These are phyloP conservation scores for Puccinia brachypodii DNA, from an alignment of 1,284 basidiomycete species.

Conservation along the genomic window DNA sequence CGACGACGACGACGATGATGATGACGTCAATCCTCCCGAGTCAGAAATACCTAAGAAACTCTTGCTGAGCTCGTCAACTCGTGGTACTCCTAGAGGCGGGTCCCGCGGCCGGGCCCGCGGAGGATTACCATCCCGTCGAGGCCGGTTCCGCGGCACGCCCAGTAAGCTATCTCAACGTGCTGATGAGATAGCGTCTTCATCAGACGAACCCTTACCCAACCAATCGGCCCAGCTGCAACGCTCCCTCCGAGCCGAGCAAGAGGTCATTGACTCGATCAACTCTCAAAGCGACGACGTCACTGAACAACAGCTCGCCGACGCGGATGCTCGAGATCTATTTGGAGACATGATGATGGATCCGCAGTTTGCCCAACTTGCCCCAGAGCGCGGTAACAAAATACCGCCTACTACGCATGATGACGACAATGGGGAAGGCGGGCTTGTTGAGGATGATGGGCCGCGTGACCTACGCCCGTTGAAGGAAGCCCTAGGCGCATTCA, in stretches of 20 bases:
- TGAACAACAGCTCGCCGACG: background rate
- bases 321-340: conserved; percentile 19
- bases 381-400: background rate
- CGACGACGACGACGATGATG: conserved; percentile 48
- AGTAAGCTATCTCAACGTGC: conserved; percentile 48
- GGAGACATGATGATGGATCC: conserved; percentile 33
- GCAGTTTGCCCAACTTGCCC: conserved; percentile 17
- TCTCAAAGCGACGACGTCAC: background rate
- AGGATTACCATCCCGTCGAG: conserved; percentile 44
- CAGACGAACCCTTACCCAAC: conserved; percentile 19
- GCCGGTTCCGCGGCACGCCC: conserved; percentile 44
- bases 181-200: conserved; percentile 29
- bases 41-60: conserved; percentile 9
- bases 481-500: conserved; percentile 20
- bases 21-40: conserved; percentile 48
- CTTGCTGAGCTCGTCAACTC: conserved; percentile 38
- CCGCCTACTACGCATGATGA: conserved; percentile 10
- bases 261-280: background rate
- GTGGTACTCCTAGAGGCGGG: conserved; percentile 47
- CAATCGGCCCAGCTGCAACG: background rate
- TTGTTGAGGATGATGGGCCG: background rate
- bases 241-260: conserved; percentile 3
- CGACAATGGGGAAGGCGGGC: conserved; percentile 15
- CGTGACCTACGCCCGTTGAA: conserved; percentile 39
- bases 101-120: conserved; percentile 28